phyloP scores from a whole-genome alignment of 495 filamentous ascomycete genomes.

The Jackrogersella multiformis region DNA sequence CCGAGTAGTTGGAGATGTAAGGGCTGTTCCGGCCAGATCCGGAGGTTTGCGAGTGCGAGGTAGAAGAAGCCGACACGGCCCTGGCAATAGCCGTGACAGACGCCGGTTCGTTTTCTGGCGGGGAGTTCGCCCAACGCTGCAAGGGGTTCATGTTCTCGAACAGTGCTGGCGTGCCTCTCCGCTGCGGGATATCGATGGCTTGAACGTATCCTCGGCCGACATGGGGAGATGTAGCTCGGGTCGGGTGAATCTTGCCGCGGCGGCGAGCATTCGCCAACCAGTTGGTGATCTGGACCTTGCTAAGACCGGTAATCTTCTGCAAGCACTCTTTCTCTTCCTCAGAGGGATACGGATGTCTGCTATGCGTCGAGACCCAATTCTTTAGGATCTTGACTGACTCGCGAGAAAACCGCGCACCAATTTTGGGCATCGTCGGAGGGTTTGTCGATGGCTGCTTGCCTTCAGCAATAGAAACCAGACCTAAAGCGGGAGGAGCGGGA shows the following conservation, averaged over 20 bases:
- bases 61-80: constrained; percentile 70
- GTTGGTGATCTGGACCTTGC: constrained; percentile 78
- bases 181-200: constrained; percentile 72
- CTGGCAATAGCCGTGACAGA: constrained; percentile 79
- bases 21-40: constrained; percentile 60
- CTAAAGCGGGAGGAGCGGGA: constrained; percentile 62
- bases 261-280: constrained; percentile 89
- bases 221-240: constrained; percentile 66
- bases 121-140: constrained; percentile 86
- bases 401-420: constrained; percentile 73
- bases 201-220: constrained; percentile 60
- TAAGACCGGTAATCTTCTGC: constrained; percentile 75
- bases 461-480: constrained; percentile 54
- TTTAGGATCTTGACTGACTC: constrained; percentile 78
- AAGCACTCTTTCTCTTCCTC: constrained; percentile 82
- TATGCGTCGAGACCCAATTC: constrained; percentile 79
- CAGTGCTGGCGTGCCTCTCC: constrained; percentile 57
- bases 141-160: constrained; percentile 78
- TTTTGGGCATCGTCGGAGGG: constrained; percentile 48
- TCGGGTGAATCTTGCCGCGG: constrained; percentile 72
- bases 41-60: constrained; percentile 53
- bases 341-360: constrained; percentile 80
- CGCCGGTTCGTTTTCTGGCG: constrained; percentile 87
- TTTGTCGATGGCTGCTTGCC: constrained; percentile 40
- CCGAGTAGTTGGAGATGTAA: constrained; percentile 62